phyloP scores from a whole-genome alignment of 2,329 filamentous ascomycete genomes.

The Ophiostoma angusticollis region DNA sequence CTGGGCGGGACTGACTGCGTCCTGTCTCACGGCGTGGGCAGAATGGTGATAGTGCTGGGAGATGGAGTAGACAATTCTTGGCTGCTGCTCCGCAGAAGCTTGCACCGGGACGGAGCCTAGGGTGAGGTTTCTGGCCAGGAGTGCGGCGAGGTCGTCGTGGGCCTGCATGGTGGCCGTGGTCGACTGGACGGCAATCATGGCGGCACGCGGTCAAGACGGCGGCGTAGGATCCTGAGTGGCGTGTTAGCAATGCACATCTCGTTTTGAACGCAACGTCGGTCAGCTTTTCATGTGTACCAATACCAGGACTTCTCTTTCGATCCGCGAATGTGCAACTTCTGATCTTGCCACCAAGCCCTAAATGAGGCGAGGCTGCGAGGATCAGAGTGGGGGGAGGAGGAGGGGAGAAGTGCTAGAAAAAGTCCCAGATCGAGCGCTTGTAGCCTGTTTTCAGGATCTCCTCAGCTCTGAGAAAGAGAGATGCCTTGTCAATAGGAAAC shows the following conservation, averaged over 20 bases:
- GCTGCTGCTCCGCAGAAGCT: conserved; percentile 15
- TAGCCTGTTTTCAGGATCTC: neutral
- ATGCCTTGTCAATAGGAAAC: conserved; percentile 1
- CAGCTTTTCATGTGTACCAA: no score
- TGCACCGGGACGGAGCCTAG: conserved; percentile 34
- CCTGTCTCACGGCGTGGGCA: conserved; percentile 54
- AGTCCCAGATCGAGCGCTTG: no score
- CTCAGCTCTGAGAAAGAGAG: conserved; percentile 1
- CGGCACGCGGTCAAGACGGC: neutral
- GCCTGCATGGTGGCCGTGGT: conserved; percentile 36
- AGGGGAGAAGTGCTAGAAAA: no score
- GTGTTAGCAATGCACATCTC: no score
- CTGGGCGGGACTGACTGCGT: conserved; percentile 27
- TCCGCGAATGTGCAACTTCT: no score
- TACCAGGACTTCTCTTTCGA: no score
- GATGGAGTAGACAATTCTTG: conserved; percentile 54
- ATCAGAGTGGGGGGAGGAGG: no score
- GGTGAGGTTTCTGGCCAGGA: conserved; percentile 66
- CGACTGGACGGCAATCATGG: conserved; percentile 12
- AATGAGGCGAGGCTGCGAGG: no score
- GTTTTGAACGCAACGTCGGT: no score
- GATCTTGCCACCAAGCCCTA: no score
- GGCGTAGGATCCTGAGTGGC: neutral
- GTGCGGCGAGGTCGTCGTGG: conserved; percentile 68
- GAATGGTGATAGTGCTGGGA: conserved; percentile 80